Conservation (phyloP, 148 eudicot genomes). For the Rheum nobile region DNA sequence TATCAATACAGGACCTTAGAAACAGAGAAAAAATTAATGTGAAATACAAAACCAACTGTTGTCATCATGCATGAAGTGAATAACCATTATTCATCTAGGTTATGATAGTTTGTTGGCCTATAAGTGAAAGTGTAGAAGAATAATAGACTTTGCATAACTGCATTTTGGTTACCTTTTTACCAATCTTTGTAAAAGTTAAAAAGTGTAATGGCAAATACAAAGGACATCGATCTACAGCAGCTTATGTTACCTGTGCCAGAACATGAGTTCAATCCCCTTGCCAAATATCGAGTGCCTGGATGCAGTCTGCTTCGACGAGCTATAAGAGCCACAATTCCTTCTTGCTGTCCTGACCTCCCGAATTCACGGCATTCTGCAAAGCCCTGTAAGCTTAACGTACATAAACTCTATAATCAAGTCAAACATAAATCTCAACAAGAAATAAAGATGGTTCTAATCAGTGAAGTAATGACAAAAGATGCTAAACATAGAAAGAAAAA, state of each 20-base stretch:
- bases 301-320: conserved; percentile 99
- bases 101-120: not conserved
- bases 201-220: too few species aligned
- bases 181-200: not conserved
- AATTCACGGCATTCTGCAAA: conserved; percentile 84
- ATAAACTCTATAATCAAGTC: conserved; percentile 6
- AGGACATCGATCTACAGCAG: too few species aligned
- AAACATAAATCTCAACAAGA: not conserved
- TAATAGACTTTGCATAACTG: not conserved
- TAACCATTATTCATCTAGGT: too few species aligned
- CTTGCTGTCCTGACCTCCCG: conserved; percentile 92
- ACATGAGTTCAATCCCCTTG: conserved; percentile 91
- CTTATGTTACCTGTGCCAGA: conserved; percentile 64
- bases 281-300: conserved; percentile 97
- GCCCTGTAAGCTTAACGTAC: conserved; percentile 57
- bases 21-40: too few species aligned
- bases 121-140: not conserved
- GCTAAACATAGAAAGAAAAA: too few species aligned
- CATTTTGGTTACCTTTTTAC: not conserved
- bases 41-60: too few species aligned
- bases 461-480: not conserved
- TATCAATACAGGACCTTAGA: too few species aligned
- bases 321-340: conserved; percentile 82
- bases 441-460: not conserved
- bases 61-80: too few species aligned